phyloP scores from a whole-genome alignment of 768 basidiomycete species.

The Gloeophyllum trabeum region DNA sequence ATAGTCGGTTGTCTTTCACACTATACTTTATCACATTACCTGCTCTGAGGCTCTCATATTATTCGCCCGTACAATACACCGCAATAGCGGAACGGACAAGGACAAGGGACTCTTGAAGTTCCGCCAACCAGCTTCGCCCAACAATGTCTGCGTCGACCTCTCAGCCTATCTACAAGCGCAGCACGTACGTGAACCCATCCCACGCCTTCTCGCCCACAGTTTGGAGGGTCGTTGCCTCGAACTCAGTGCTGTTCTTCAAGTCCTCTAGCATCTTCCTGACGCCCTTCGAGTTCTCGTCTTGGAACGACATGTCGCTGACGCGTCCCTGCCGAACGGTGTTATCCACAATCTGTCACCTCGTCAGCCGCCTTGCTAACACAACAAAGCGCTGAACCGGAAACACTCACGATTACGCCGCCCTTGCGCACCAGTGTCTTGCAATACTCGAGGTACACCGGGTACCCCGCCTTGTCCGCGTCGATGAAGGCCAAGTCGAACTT shows the following conservation, averaged over 20 bases:
- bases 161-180: neutral
- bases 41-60: too few species aligned
- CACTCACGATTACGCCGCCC: constrained; percentile 50
- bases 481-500: constrained; percentile 63
- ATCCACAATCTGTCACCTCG: constrained; percentile 36
- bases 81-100: too few species aligned
- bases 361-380: neutral
- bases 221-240: constrained; percentile 25
- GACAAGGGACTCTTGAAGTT: too few species aligned
- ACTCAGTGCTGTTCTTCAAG: constrained; percentile 33
- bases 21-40: too few species aligned
- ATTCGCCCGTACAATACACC: too few species aligned
- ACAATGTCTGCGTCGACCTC: too few species aligned
- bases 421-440: constrained; percentile 47
- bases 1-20: too few species aligned
- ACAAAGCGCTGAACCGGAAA: neutral
- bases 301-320: constrained; percentile 24
- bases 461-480: constrained; percentile 57
- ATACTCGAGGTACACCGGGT: constrained; percentile 43
- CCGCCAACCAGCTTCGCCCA: too few species aligned
- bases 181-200: constrained; percentile 18
- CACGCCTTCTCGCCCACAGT: constrained; percentile 23
- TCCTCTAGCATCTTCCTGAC: constrained; percentile 31
- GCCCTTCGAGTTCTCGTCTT: constrained; percentile 22
- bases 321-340: constrained; percentile 44